These are phyloP conservation scores for Coprinellus micaceus DNA, from an alignment of 768 basidiomycete species.

Conservation along the genomic window DNA sequence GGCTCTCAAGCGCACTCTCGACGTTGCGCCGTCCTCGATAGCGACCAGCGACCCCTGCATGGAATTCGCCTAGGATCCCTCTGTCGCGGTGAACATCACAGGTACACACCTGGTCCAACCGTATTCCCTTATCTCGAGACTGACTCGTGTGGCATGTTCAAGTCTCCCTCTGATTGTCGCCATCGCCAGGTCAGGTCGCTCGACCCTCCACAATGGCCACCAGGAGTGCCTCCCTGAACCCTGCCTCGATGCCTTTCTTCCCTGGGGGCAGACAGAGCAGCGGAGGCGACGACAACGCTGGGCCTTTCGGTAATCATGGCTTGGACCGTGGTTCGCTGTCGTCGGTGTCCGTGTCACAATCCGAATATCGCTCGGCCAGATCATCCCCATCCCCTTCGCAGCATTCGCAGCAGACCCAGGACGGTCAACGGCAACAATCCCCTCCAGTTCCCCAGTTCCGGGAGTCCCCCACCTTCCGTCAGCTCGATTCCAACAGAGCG, in stretches of 20 bases:
- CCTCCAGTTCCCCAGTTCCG: slow-evolving; percentile 35
- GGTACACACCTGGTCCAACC: background rate
- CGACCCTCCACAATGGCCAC: slow-evolving; percentile 49
- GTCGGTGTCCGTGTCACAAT: slow-evolving; percentile 48
- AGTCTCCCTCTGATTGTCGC: slow-evolving; percentile 34
- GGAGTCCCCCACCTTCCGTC: slow-evolving; percentile 46
- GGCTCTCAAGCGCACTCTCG: slow-evolving; percentile 8
- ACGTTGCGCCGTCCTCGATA: slow-evolving; percentile 10
- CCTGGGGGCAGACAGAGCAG: slow-evolving; percentile 59
- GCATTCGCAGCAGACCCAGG: slow-evolving; percentile 30
- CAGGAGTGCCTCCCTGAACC: slow-evolving; percentile 73
- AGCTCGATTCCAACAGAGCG: slow-evolving; percentile 40
- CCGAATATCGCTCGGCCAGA: slow-evolving; percentile 62
- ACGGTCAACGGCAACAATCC: slow-evolving; percentile 34
- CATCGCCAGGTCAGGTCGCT: slow-evolving; percentile 27
- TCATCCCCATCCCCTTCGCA: slow-evolving; percentile 66
- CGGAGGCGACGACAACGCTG: slow-evolving; percentile 51
- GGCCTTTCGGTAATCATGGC: slow-evolving; percentile 42
- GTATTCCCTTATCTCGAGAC: background rate
- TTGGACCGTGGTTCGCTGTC: slow-evolving; percentile 52
- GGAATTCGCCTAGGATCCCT: slow-evolving; percentile 36
- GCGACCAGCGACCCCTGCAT: slow-evolving; percentile 30
- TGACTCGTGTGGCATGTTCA: background rate
- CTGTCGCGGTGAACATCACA: background rate
- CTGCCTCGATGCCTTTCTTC: slow-evolving; percentile 82